Conservation (phyloP, 345 rosid species). For the Euphorbia pulcherrima region DNA sequence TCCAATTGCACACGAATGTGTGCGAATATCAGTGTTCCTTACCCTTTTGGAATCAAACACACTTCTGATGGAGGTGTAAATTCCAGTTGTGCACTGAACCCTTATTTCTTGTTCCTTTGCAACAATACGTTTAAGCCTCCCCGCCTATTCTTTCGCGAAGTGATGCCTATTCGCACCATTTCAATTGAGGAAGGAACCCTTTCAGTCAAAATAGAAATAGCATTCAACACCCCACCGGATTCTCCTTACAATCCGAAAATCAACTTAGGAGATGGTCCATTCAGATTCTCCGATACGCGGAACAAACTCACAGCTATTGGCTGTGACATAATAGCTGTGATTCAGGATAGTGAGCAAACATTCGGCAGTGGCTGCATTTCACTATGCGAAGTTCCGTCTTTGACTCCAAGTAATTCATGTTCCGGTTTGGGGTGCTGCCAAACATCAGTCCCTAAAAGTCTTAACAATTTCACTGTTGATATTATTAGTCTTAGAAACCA, state of each 20-base stretch:
- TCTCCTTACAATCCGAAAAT: not conserved
- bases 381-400: not conserved
- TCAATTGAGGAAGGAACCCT: constrained; percentile 1
- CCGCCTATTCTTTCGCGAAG: not conserved
- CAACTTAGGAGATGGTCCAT: not conserved
- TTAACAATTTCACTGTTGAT: not conserved
- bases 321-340: not conserved
- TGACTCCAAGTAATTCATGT: not conserved
- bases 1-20: constrained; percentile 12
- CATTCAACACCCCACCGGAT: not conserved
- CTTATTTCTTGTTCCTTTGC: not conserved
- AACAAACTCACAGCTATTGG: constrained; percentile 28
- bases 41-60: constrained; percentile 22
- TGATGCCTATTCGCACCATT: not conserved
- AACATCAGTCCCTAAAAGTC: constrained; percentile 9
- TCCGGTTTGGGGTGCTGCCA: constrained; percentile 29
- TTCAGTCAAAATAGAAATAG: not conserved
- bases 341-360: rapidly evolving
- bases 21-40: constrained; percentile 22
- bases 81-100: not conserved
- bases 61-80: too few relatives aligned
- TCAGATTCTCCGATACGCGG: constrained; percentile 5
- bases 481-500: rapidly evolving
- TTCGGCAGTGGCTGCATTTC: constrained; percentile 15
- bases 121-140: not conserved